Percentiles rank a stretch among this genome's conserved stretches.
Evolutionary conservation across 2,329 filamentous ascomycete genomes (phyloP).

Genomic region (Paramyrothecium roridum): DNA sequence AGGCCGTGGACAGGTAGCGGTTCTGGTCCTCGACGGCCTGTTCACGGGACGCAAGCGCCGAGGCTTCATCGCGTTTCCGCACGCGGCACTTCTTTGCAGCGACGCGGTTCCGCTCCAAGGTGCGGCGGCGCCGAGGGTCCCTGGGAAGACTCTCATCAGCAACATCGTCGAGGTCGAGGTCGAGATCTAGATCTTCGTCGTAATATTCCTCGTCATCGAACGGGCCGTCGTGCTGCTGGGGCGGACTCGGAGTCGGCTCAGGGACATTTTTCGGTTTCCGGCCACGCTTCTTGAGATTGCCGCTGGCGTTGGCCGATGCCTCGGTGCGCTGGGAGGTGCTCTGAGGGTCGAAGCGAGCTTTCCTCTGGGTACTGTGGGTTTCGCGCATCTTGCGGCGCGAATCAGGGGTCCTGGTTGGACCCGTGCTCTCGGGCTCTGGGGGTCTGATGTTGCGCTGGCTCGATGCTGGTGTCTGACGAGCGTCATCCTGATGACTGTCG

Average conservation of each 20-base stretch:
- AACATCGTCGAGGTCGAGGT: conserved; percentile 10
- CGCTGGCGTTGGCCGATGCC: background rate
- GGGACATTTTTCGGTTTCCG: conserved; percentile 16
- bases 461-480: background rate
- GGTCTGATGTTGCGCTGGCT: background rate
- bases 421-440: background rate
- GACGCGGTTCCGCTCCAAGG: conserved; percentile 26
- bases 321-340: background rate
- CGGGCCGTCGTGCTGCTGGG: background rate
- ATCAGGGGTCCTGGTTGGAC: background rate
- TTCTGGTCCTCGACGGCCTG: conserved; percentile 25
- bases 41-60: conserved; percentile 21
- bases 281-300: conserved; percentile 15
- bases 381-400: background rate
- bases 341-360: background rate
- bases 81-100: conserved; percentile 28
- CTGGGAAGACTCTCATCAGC: conserved; percentile 17
- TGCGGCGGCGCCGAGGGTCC: conserved; percentile 18
- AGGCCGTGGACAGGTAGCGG: conserved; percentile 20
- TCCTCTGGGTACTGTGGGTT: background rate
- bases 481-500: background rate
- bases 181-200: conserved; percentile 6
- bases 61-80: conserved; percentile 25
- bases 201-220: conserved; percentile 4
- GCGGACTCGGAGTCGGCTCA: background rate